Conservation (phyloP, 2,329 filamentous ascomycete genomes). For the Cercospora zeae-maydis region DNA sequence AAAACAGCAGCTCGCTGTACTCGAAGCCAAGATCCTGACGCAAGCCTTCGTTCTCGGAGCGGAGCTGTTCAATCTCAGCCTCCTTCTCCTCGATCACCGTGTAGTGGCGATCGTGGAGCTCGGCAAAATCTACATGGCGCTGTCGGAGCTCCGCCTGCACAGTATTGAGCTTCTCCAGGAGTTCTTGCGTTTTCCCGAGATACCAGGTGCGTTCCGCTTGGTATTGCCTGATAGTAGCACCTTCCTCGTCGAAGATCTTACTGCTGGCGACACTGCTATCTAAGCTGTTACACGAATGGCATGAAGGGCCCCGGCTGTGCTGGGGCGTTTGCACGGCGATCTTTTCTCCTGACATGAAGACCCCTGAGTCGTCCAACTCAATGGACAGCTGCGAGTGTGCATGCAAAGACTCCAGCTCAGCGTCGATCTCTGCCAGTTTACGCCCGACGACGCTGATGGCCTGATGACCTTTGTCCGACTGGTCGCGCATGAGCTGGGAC, state of each 20-base stretch:
- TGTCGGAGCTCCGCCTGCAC: slow-evolving; percentile 34
- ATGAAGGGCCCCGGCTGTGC: slow-evolving; percentile 16
- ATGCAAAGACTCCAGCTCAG: slow-evolving; percentile 31
- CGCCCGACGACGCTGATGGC: slow-evolving; percentile 28
- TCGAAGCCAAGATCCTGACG: slow-evolving; percentile 39
- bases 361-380: slow-evolving; percentile 32
- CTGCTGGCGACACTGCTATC: slow-evolving; percentile 11
- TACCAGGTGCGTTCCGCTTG: slow-evolving; percentile 28
- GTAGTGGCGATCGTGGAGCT: slow-evolving; percentile 33
- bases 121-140: slow-evolving; percentile 35
- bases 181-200: slow-evolving; percentile 31
- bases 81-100: slow-evolving; percentile 34
- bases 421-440: slow-evolving; percentile 35
- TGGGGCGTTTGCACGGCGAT: slow-evolving; percentile 9
- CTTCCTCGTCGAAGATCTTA: slow-evolving; percentile 15
- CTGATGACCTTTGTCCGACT: slow-evolving; percentile 22
- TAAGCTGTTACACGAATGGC: slow-evolving; percentile 10
- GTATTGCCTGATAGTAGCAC: slow-evolving; percentile 19
- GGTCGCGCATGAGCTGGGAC: slow-evolving; percentile 35
- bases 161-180: slow-evolving; percentile 31
- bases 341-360: slow-evolving; percentile 31
- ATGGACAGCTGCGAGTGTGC: slow-evolving; percentile 25
- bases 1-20: slow-evolving; percentile 39
- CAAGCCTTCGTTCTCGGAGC: slow-evolving; percentile 39
- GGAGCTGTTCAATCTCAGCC: slow-evolving; percentile 32